phyloP scores from a whole-genome alignment of 305 asterid genomes.

The Rubia peregrina region DNA sequence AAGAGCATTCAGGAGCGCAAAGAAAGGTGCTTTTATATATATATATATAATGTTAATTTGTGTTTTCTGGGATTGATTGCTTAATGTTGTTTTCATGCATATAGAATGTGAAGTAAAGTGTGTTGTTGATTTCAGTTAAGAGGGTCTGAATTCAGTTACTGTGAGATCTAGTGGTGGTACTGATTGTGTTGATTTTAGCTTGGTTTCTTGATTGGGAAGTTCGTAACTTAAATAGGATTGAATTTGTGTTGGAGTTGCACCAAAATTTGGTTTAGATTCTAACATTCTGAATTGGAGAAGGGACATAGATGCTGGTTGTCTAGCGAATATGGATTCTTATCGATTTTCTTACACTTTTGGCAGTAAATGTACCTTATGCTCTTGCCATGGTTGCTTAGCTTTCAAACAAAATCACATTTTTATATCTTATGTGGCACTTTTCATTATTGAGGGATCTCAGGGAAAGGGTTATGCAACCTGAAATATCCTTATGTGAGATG shows the following conservation, averaged over 20 bases:
- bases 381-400: background rate
- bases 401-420: background rate
- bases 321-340: slow-evolving; percentile 3
- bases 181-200: background rate
- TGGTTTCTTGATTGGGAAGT: slow-evolving; percentile 3
- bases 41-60: background rate
- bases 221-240: background rate
- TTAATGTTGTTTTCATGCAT: background rate
- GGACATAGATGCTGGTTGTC: slow-evolving; percentile 9
- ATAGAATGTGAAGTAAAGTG: background rate
- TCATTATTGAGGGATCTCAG: background rate
- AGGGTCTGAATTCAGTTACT: slow-evolving; percentile 7
- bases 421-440: background rate
- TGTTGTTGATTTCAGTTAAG: background rate
- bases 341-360: background rate
- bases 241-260: background rate
- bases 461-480: background rate
- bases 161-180: slow-evolving; percentile 16
- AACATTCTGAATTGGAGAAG: background rate
- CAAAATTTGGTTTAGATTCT: background rate
- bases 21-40: slow-evolving; percentile 23
- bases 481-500: background rate
- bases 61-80: background rate
- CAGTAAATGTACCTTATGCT: background rate
- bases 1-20: slow-evolving; percentile 32